These are phyloP conservation scores for Bisporella sp. DNA, from an alignment of 2,329 filamentous ascomycete species.

Conservation along the genomic window DNA sequence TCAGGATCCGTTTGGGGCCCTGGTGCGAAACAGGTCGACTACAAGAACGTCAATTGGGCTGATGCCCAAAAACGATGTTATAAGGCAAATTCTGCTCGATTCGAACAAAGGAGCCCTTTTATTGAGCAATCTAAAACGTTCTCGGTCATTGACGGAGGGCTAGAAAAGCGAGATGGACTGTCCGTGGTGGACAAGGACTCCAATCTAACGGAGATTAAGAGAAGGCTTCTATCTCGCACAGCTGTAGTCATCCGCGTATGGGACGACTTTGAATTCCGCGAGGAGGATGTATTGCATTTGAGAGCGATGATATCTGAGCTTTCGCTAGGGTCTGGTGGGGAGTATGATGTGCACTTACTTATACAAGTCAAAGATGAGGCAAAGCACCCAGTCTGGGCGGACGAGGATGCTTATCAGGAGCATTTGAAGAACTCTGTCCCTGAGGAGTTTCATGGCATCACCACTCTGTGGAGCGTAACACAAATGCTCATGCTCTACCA, in stretches of 20 bases:
- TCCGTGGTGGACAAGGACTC: not conserved
- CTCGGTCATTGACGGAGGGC: constrained; percentile 7
- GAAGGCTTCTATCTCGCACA: constrained; percentile 47
- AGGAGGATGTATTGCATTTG: constrained; percentile 75
- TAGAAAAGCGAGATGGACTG: constrained; percentile 1
- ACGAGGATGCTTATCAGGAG: constrained; percentile 59
- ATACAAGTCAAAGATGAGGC: constrained; percentile 80
- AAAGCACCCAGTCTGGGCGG: constrained; percentile 70
- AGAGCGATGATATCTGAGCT: constrained; percentile 81
- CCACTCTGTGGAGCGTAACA: constrained; percentile 86
- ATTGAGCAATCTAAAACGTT: constrained; percentile 13
- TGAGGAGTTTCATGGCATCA: constrained; percentile 80
- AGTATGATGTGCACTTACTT: constrained; percentile 81
- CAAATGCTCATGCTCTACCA: constrained; percentile 91
- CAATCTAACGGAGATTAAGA: constrained; percentile 1
- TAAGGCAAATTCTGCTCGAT: constrained; percentile 62
- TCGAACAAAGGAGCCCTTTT: constrained; percentile 28
- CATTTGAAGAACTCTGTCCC: constrained; percentile 65
- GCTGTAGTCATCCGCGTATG: constrained; percentile 78
- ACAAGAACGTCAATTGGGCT: constrained; percentile 69
- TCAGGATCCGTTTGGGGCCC: constrained; percentile 66
- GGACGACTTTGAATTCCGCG: constrained; percentile 71
- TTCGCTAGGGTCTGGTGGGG: constrained; percentile 70
- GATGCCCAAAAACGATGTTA: constrained; percentile 70
- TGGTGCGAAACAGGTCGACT: constrained; percentile 63